These are phyloP conservation scores for Aspergillus jensenii DNA, from an alignment of 2,329 filamentous ascomycete species.

Conservation along the genomic window DNA sequence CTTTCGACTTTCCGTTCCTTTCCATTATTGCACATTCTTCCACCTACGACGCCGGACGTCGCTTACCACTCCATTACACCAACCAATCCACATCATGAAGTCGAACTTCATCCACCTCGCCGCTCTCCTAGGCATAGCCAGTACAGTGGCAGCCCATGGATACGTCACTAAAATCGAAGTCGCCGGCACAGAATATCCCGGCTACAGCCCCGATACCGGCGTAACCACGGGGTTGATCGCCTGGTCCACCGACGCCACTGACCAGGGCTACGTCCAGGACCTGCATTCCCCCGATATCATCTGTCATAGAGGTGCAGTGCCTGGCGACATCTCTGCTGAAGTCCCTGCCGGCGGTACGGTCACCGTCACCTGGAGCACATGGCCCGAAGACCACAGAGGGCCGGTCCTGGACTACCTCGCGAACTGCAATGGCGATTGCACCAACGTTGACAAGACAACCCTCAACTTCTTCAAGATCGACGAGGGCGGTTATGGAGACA, in stretches of 20 bases:
- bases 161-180: constrained; percentile 39
- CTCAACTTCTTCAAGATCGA: constrained; percentile 64
- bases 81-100: not conserved
- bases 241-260: constrained; percentile 54
- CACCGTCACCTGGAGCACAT: constrained; percentile 60
- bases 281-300: constrained; percentile 51
- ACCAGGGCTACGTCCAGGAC: constrained; percentile 50
- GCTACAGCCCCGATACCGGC: constrained; percentile 38
- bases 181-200: constrained; percentile 35
- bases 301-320: constrained; percentile 58
- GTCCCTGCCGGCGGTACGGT: constrained; percentile 58
- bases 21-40: not conserved
- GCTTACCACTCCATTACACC: not conserved
- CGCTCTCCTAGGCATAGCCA: constrained; percentile 23
- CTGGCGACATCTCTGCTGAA: constrained; percentile 48
- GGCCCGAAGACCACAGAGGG: constrained; percentile 62
- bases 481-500: constrained; percentile 49
- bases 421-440: constrained; percentile 54
- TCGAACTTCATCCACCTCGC: not conserved
- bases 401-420: constrained; percentile 64
- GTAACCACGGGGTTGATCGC: constrained; percentile 43
- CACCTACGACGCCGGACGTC: not conserved
- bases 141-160: constrained; percentile 30
- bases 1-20: not conserved
- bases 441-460: constrained; percentile 48